Percentiles rank a stretch among this genome's conserved stretches.
Conservation (phyloP, 2,329 filamentous ascomycete species). For the Chrysoporthe deuterocubensis region DNA sequence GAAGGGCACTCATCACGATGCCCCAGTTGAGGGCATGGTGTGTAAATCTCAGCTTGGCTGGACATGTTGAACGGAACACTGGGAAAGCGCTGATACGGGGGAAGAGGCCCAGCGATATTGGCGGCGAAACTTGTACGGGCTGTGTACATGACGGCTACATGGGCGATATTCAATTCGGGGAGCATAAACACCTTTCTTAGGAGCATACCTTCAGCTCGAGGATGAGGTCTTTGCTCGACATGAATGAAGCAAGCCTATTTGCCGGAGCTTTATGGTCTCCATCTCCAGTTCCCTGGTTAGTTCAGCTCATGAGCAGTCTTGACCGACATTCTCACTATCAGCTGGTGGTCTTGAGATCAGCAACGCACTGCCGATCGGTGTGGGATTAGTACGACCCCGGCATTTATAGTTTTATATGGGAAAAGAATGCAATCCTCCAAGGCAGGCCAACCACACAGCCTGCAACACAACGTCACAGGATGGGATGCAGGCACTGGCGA, state of each 20-base stretch:
- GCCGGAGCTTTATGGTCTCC: neutral
- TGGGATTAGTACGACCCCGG: neutral
- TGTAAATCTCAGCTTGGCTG: neutral
- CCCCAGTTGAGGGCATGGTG: neutral
- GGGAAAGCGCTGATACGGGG: neutral
- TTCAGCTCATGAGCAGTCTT: neutral
- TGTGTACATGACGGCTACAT: conserved; percentile 8
- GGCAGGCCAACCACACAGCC: neutral
- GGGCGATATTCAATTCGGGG: neutral
- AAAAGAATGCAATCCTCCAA: neutral
- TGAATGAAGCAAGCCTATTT: conserved; percentile 9
- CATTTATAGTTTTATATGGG: neutral
- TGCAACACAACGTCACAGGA: neutral
- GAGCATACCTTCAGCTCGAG: conserved; percentile 5
- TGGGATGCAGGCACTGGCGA: neutral
- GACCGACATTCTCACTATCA: neutral
- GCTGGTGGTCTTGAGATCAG: neutral
- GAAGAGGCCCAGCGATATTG: neutral
- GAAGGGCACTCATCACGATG: neutral
- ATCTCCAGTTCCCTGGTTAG: no score
- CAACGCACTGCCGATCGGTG: neutral
- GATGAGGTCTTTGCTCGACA: neutral
- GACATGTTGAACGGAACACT: conserved; percentile 6
- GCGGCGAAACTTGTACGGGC: neutral
- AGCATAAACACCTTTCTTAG: conserved; percentile 11